Base-by-base conservation (phyloP, 164 flowering plant genomes). In the Aristolochia contorta region DNA sequence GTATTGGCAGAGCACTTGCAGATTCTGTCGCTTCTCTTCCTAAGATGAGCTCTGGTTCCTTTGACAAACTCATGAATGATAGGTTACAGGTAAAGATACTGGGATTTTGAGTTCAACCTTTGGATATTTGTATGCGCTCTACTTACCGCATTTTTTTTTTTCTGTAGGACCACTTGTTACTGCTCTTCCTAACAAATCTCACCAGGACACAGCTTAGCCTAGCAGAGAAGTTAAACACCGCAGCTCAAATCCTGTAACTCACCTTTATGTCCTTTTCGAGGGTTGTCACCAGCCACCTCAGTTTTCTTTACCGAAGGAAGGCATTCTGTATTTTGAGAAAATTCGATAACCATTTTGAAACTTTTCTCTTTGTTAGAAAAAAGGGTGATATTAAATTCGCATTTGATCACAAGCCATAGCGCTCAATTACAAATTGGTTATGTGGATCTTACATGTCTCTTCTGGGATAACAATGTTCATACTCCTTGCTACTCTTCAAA, bases 141-240 rank as follows among this genome's bases (percentile, higher is more conserved):
- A 37, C 15, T 30, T n/a, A 23, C 12, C 59, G 20, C 21, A 22
- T 20, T 46, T n/a, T 25, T 18, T 59, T 46, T 63, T 41, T 14
- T 55, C 47, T 63, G 30, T 71, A 90, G 99, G 99, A 90, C 61
- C 87, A 86, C 65, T 71, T 86, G 60, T 77, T 93, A 13, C 64
- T 86, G 67, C 80, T 90, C 0, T 87, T 88, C 66, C 73, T 93
- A 74, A 83, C 96, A 16, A 93, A 96, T 80, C 80, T 93, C 61
- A 85, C 91, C 48, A 83, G 95, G 79, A 90, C 97, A 41, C 99
- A 90, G 59, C 89, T 93, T 47, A 72, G 83, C 68, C 48, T 88
- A 55, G 99, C 99, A n/a, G 97, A 93, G 69, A 93, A 90, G 73
- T 71, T 93, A 84, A 93, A 88, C 70, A 89, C 98, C n/a, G 96